These are phyloP conservation scores for Komagataella pastoris DNA, from an alignment of 805 yeast species.

Conservation along the genomic window DNA sequence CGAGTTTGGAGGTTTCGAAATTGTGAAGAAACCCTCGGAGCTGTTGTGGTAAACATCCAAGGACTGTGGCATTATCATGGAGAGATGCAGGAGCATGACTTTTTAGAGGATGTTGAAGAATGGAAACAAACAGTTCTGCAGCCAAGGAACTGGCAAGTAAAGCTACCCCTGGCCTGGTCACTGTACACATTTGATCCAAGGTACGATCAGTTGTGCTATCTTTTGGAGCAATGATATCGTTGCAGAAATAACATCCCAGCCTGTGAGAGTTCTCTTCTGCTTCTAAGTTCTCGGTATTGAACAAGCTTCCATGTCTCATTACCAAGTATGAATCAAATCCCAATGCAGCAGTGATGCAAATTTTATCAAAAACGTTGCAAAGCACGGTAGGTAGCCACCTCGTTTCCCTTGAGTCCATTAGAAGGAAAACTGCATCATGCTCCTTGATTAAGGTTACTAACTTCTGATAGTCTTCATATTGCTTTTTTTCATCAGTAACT, in stretches of 20 bases:
- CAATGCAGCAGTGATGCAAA: conserved; percentile 82
- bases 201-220: conserved; percentile 83
- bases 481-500: conserved; percentile 38
- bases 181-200: conserved; percentile 97
- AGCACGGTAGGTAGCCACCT: conserved; percentile 95
- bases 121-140: conserved; percentile 66
- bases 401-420: conserved; percentile 92
- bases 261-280: conserved; percentile 19
- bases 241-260: conserved; percentile 91
- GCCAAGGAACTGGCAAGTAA: conserved; percentile 76
- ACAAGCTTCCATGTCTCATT: conserved; percentile 73
- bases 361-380: conserved; percentile 51
- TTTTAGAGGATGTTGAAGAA: conserved; percentile 51
- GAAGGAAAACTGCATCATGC: conserved; percentile 68
- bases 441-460: conserved; percentile 39
- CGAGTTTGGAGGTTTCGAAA: conserved; percentile 49
- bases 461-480: conserved; percentile 34
- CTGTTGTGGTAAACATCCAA: conserved; percentile 83
- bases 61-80: conserved; percentile 19
- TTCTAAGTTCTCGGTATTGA: conserved; percentile 8
- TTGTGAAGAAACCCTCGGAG: conserved; percentile 71
- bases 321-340: conserved; percentile 92
- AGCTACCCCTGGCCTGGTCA: conserved; percentile 94
- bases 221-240: conserved; percentile 88
- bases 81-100: conserved; percentile 26